Evolutionary conservation across 352 stramenopile species (phyloP), one percentile per base, ranked within the genome.

Genomic region (Phytophthora cactorum): DNA sequence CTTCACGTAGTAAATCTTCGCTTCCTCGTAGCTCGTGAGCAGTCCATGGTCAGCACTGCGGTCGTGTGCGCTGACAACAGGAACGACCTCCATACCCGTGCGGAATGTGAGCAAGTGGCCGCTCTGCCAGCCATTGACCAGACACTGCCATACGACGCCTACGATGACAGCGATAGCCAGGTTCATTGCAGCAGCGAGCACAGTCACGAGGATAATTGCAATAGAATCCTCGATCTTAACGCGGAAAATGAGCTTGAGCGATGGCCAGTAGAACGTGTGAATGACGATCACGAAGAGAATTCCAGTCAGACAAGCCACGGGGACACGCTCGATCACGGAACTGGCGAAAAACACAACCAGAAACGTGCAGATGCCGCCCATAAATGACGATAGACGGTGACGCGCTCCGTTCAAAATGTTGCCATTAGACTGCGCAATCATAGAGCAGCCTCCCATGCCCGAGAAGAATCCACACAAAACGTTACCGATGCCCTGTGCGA

Each of bases 391-490:
- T 1, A 97, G 63, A 1, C 91, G 80, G 58, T 86, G 76, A 27
- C 77, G 75, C 3, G 77, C 91, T 45, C 91, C 91, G 72, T 96
- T 96, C 51, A 96, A 67, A 36, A 97, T 82, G 59, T 97, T 97
- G 39, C 93, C 91, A 11, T 89, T 96, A 1, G 89, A 96, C 79
- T 97, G 96, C 4, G 95, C 96, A 52, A 99, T 97, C 63, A 98
- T 95, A 8, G 93, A 97, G 69, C 94, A 98, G 31, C 95, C 96
- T 57, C 94, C 96, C 84, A 98, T 98, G 39, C 90, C 92, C 9
- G 91, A 90, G 31, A 97, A 98, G 6, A 98, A 75, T 9, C 95
- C 95, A 58, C 81, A 91, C 31, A 98, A 65, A n/a, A 98, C 59
- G 68, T 98, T 98, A 22, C 88, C 96, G 44, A 97, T 70, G 12